Conservation (phyloP, 1,284 basidiomycete genomes). For the Peniophora sp. region DNA sequence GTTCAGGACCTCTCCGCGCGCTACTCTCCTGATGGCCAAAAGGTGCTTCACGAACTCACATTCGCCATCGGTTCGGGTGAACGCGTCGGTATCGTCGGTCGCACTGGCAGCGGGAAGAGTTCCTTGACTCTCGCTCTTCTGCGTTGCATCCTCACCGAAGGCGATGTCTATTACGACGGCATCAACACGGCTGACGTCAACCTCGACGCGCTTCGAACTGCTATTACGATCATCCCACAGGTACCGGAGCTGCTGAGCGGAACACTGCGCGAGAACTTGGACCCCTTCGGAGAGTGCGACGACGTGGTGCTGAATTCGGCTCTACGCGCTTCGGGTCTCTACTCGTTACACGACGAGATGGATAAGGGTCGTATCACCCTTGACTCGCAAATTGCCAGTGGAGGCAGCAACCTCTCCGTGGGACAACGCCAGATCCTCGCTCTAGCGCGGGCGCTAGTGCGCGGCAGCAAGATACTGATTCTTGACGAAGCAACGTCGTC, state of each 20-base stretch:
- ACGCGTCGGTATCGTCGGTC: constrained; percentile 53
- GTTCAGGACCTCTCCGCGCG: constrained; percentile 55
- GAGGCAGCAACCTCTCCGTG: constrained; percentile 60
- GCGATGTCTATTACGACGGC: constrained; percentile 31
- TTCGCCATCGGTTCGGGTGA: constrained; percentile 42
- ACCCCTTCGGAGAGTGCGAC: constrained; percentile 68
- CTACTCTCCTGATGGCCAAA: constrained; percentile 39
- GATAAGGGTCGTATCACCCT: constrained; percentile 42
- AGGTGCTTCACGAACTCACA: constrained; percentile 38
- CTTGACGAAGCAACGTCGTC: constrained; percentile 37
- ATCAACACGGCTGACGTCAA: constrained; percentile 36
- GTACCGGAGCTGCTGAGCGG: constrained; percentile 57
- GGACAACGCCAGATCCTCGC: constrained; percentile 65
- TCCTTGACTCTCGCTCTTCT: constrained; percentile 31
- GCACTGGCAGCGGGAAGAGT: constrained; percentile 71
- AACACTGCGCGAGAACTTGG: constrained; percentile 48
- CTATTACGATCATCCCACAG: constrained; percentile 42
- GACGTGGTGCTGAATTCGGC: constrained; percentile 54
- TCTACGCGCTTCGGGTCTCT: constrained; percentile 45
- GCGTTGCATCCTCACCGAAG: constrained; percentile 36
- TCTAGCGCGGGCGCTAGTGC: constrained; percentile 48
- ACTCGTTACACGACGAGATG: constrained; percentile 35
- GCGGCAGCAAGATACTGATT: constrained; percentile 51
- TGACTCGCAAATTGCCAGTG: constrained; percentile 43
- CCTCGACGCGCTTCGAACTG: constrained; percentile 45